These are phyloP conservation scores for Pyrenopolyporus hunteri DNA, from an alignment of 495 filamentous ascomycete species.

Conservation along the genomic window DNA sequence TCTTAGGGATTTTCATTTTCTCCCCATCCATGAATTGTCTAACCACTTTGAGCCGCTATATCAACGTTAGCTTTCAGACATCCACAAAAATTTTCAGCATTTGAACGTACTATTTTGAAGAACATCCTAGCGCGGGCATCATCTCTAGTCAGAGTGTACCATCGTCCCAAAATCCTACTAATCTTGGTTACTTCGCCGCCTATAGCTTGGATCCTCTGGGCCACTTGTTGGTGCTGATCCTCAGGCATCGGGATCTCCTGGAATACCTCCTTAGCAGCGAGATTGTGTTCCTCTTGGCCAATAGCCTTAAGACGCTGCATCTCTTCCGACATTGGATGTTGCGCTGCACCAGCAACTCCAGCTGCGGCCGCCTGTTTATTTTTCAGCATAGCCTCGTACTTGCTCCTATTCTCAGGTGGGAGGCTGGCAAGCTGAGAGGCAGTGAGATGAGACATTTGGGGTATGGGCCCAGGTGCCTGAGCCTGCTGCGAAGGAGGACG, in stretches of 20 bases:
- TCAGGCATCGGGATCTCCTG: slow-evolving; percentile 49
- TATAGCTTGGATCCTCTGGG: slow-evolving; percentile 42
- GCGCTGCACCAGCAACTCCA: slow-evolving; percentile 9
- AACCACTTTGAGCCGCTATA: slow-evolving; percentile 61
- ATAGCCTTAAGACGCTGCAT: slow-evolving; percentile 44
- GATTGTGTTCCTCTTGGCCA: slow-evolving; percentile 40
- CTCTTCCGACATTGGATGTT: slow-evolving; percentile 30
- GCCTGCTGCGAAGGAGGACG: slow-evolving; percentile 36
- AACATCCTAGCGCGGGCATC: slow-evolving; percentile 52
- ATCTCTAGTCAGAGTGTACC: slow-evolving; percentile 52
- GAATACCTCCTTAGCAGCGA: slow-evolving; percentile 33
- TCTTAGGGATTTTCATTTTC: slow-evolving; percentile 55
- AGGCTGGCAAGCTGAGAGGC: slow-evolving; percentile 60
- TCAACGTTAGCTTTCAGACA: slow-evolving; percentile 4
- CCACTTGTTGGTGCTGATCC: slow-evolving; percentile 45
- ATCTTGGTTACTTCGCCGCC: slow-evolving; percentile 45
- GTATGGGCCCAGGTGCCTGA: slow-evolving; percentile 18
- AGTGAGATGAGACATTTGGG: slow-evolving; percentile 41
- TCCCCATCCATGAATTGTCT: slow-evolving; percentile 64
- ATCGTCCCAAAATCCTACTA: slow-evolving; percentile 44
- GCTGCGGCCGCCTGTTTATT: slow-evolving; percentile 31
- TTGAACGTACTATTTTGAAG: slow-evolving; percentile 52
- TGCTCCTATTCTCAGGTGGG: slow-evolving; percentile 56
- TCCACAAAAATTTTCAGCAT: slow-evolving; percentile 25
- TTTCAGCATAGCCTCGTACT: slow-evolving; percentile 47